Evolutionary conservation across 768 basidiomycete species (phyloP), one percentile per base, ranked within the genome.

Genomic region (Asterophora lycoperdoides): DNA sequence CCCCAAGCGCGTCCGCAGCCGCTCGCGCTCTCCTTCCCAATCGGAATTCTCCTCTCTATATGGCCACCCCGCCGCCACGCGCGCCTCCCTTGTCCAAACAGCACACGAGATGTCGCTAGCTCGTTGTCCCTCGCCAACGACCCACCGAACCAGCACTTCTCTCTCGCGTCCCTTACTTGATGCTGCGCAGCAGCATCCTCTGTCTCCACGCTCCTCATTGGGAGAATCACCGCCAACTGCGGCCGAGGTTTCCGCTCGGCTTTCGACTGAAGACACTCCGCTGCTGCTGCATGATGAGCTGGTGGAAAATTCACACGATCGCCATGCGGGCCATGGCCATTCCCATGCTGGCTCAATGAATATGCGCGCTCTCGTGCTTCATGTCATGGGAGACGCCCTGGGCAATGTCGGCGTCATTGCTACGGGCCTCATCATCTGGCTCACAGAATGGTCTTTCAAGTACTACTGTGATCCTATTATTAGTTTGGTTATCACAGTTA

Each of bases 371-470:
- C 76, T 99, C 1, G 74, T 98, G 28, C 69, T 99, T 23, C 96
- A 99, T 65, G 96, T 98, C 33, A 66, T 99, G 38, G 95, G 95
- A 29, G 95, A 99, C 71, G 95, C 95, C 47, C 78, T 99, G 19
- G 96, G 96, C 42, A 98, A 99, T 66, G 89, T 98, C 53, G 96
- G 96, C 44, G 96, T 99, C 53, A 96, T 99, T 51, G 83, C 86
- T 30, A 91, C 94, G 4, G 96, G 96, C 48, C 79, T 98, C 9
- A 73, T 98, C 62, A 96, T 99, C 61, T 94, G 92, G 93, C 77
- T 89, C 49, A 85, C 87, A 1, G 70, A 80, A 19, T 94, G 89
- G 83, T 68, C 71, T 56, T 93, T 80, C 77, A 92, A 88, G 63
- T 89, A 83, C 60, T 96, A 93, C 70, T 93, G 84, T 56, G 96